A percentile compares a stretch with the other conserved stretches of the same genome.
Evolutionary conservation across 805 yeast genomes (phyloP).

Genomic region (Pichia sporocuriosa): DNA sequence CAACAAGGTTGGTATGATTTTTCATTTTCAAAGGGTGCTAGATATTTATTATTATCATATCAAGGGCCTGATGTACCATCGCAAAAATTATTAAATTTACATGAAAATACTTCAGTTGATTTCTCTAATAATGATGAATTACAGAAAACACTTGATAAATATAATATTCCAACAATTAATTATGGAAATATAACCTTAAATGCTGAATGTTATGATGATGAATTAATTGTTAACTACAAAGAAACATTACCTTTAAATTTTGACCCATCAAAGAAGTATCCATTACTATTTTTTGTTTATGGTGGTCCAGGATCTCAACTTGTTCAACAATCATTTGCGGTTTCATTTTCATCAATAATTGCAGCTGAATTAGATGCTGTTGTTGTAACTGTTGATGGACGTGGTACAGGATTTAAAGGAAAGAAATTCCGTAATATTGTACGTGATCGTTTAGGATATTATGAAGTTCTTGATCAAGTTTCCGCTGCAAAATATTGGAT

Average conservation of each 20-base stretch:
- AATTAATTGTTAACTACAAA: constrained; percentile 45
- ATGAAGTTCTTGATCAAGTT: constrained; percentile 83
- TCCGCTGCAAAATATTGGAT: constrained; percentile 74
- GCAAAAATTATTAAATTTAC: constrained; percentile 62
- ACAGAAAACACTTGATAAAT: constrained; percentile 32
- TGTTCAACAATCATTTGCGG: constrained; percentile 54
- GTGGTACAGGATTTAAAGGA: constrained; percentile 93
- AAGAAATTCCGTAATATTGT: constrained; percentile 70
- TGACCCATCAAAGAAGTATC: constrained; percentile 56
- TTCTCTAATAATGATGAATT: constrained; percentile 45
- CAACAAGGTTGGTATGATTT: constrained; percentile 61
- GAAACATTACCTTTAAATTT: constrained; percentile 78
- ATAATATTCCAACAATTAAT: constrained; percentile 49
- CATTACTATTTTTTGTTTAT: constrained; percentile 82
- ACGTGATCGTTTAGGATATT: constrained; percentile 72
- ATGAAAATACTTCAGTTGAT: constrained; percentile 32
- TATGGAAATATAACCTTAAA: constrained; percentile 47
- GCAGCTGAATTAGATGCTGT: constrained; percentile 75
- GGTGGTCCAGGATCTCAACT: constrained; percentile 95
- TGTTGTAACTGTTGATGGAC: constrained; percentile 92
- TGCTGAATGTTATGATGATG: too few relatives aligned
- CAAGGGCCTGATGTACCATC: constrained; percentile 75
- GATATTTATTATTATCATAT: constrained; percentile 65
- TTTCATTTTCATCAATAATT: constrained; percentile 65
- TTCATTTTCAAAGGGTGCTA: constrained; percentile 73